phyloP scores from a whole-genome alignment of 1,139 yeast genomes.

The Oligophagozyma castellii region DNA sequence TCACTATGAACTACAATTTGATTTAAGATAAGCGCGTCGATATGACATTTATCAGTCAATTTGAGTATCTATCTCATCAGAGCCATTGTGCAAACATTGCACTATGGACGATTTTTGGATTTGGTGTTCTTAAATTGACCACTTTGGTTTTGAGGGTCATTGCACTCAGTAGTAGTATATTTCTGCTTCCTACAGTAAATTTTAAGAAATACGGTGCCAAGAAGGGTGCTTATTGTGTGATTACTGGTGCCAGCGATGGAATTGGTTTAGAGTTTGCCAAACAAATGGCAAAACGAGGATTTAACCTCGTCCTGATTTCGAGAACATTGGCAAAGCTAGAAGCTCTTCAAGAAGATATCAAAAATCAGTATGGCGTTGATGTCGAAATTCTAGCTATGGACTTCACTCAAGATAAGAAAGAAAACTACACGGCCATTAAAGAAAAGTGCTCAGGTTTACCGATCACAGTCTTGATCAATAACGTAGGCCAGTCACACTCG shows the following conservation, averaged over 20 bases:
- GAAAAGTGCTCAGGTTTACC: conserved; percentile 36
- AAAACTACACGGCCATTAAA: conserved; percentile 41
- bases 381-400: conserved; percentile 69
- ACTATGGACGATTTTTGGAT: conserved; percentile 28
- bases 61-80: conserved; percentile 13
- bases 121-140: conserved; percentile 40
- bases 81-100: conserved; percentile 13
- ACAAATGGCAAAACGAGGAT: conserved; percentile 77
- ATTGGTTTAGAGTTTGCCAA: conserved; percentile 84
- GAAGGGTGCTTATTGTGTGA: conserved; percentile 43
- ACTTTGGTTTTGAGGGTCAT: conserved; percentile 29
- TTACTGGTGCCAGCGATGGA: conserved; percentile 97
- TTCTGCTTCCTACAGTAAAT: conserved; percentile 49
- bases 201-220: conserved; percentile 60
- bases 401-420: conserved; percentile 35
- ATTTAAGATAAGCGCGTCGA: not conserved
- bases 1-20: not conserved
- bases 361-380: conserved; percentile 36
- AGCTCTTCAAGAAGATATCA: conserved; percentile 50
- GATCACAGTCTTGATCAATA: conserved; percentile 69
- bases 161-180: conserved; percentile 40
- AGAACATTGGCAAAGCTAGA: conserved; percentile 73
- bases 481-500: conserved; percentile 89
- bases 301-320: conserved; percentile 70
- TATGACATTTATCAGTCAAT: conserved; percentile 20